These are phyloP conservation scores for Phaffomyces opuntiae DNA, from an alignment of 805 yeast genomes.

Conservation along the genomic window DNA sequence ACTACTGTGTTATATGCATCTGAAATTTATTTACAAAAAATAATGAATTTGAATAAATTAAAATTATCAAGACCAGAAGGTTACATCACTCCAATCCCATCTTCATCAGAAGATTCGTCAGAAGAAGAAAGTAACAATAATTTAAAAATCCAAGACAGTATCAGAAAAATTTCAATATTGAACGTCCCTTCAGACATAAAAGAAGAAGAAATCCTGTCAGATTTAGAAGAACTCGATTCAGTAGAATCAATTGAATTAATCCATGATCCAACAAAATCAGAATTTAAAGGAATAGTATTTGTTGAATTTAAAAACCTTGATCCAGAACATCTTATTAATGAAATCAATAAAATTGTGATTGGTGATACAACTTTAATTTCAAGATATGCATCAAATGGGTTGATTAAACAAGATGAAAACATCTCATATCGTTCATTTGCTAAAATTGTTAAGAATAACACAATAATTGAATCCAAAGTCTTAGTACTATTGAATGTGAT, in stretches of 20 bases:
- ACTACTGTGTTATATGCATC: conserved; percentile 51
- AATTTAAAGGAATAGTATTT: conserved; percentile 54
- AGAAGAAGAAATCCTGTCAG: conserved; percentile 37
- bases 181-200: conserved; percentile 37
- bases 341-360: conserved; percentile 29
- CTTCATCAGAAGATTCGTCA: background rate
- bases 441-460: conserved; percentile 7
- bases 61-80: conserved; percentile 38
- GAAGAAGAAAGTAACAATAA: conserved; percentile 19
- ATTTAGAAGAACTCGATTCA: conserved; percentile 33
- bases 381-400: conserved; percentile 33
- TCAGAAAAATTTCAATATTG: conserved; percentile 38
- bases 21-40: conserved; percentile 28
- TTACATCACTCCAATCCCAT: conserved; percentile 30
- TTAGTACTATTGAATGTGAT: conserved; percentile 62
- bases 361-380: conserved; percentile 31
- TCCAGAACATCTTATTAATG: conserved; percentile 17
- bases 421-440: conserved; percentile 20
- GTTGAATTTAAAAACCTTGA: conserved; percentile 30
- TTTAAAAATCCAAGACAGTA: conserved; percentile 29
- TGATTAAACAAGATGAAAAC: conserved; percentile 11
- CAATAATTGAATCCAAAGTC: conserved; percentile 33
- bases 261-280: conserved; percentile 36
- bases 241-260: conserved; percentile 36
- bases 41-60: conserved; percentile 24